These are phyloP conservation scores for Starmerella ratchasimensis DNA, from an alignment of 805 yeast species.

Conservation along the genomic window DNA sequence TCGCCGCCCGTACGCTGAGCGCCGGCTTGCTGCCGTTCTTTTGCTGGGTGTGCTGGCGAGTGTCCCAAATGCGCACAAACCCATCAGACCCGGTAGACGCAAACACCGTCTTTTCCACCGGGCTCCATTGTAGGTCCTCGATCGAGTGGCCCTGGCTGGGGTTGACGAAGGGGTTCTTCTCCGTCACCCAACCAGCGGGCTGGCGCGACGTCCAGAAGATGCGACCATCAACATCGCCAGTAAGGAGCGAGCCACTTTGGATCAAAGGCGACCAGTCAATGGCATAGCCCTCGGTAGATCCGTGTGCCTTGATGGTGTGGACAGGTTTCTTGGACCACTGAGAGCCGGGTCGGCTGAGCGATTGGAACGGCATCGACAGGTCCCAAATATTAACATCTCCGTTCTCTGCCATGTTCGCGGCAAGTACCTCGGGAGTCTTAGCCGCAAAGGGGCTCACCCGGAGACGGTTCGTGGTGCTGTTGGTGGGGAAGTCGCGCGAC, in stretches of 20 bases:
- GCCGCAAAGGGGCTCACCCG: conserved; percentile 69
- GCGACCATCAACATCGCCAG: conserved; percentile 84
- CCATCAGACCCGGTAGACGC: conserved; percentile 95
- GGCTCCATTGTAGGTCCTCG: conserved; percentile 96
- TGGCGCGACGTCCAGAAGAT: conserved; percentile 67
- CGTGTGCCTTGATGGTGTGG: conserved; percentile 73
- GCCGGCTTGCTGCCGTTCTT: no score
- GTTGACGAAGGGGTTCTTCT: conserved; percentile 54
- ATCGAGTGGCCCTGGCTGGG: conserved; percentile 47
- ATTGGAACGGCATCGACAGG: conserved; percentile 59
- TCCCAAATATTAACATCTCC: conserved; percentile 86
- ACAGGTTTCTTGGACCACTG: conserved; percentile 68
- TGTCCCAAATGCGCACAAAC: conserved; percentile 87
- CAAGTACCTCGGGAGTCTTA: conserved; percentile 61
- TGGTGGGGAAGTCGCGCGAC: conserved; percentile 62
- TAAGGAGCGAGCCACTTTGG: conserved; percentile 62
- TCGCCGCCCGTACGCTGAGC: conserved; percentile 64
- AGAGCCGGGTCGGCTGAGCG: conserved; percentile 81
- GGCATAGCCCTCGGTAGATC: conserved; percentile 95
- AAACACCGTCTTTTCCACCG: conserved; percentile 80
- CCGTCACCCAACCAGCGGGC: conserved; percentile 68
- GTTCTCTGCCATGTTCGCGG: conserved; percentile 78
- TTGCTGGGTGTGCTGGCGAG: conserved; percentile 79
- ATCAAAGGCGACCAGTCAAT: conserved; percentile 89
- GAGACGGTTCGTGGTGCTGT: conserved; percentile 76